Base-by-base conservation (phyloP, 345 rosid genomes). In the Gossypioides kirkii region DNA sequence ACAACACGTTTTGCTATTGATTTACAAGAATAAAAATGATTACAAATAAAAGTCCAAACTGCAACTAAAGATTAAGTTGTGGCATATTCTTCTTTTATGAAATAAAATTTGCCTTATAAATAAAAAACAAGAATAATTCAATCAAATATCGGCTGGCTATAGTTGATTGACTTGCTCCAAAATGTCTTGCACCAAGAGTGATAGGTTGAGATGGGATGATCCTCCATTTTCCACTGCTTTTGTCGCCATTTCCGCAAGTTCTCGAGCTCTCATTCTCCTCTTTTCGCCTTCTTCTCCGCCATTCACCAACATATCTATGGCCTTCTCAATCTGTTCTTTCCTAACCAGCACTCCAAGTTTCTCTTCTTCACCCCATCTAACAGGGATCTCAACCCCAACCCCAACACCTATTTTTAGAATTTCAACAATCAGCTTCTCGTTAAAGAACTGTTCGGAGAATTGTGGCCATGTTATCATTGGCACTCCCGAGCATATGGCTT, bases 381-480 rank as follows among this genome's bases (percentile, higher is more conserved):
- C 93, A 0, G 97, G 86, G 47, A 64, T 71, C 53, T 85, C 87
- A 12, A 84, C 93, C 0, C 98, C 97, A 5, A 86, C 77, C 7
- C 82, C 66, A 74, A 93, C 87, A 0, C 95, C 97, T 0, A 91
- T 81, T 73, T 69, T 77, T 69, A 93, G 68, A 26, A 89, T 80
- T 70, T 91, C 88, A 23, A 89, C 93, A 0, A 89, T 56, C 0
- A 91, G 73, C 77, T 86, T 90, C 80, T 93, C 97, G 6, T 93
- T 93, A 8, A 84, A 58, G 76, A 93, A 93, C 55, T 93, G 98
- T 75, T 93, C 97, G 2, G 92, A 75, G 47, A 88, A 88, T 4
- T 86, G 73, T 0, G 98, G 98, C 94, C 97, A 93, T 4, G 98
- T 89, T 73, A 93, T 83, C 89, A 93, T 74, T 0, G 97, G 98